A percentile compares a stretch with the other conserved stretches of the same genome.
These are phyloP conservation scores for Gryganskiella cystojenkinii DNA, from an alignment of 192 early-diverging fungal species.

Conservation along the genomic window DNA sequence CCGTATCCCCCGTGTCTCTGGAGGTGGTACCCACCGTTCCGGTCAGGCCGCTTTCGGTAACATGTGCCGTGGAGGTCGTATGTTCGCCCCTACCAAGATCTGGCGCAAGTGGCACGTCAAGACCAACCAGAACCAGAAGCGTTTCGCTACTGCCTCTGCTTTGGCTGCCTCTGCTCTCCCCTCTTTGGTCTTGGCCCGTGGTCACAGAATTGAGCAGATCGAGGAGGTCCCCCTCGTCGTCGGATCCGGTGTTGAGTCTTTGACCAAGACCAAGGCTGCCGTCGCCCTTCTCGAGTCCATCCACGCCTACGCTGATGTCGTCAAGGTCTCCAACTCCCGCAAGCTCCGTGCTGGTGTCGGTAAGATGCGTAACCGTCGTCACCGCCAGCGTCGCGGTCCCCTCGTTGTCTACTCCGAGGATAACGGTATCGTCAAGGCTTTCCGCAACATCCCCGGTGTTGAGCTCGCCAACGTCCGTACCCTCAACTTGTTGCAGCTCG, in stretches of 20 bases:
- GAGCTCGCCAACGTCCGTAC: conserved; percentile 90
- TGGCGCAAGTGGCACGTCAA: conserved; percentile 99
- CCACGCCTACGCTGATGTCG: conserved; percentile 94
- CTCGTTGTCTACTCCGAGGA: conserved; percentile 96
- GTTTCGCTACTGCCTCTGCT: conserved; percentile 96
- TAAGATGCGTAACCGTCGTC: conserved; percentile 96
- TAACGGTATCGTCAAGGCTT: conserved; percentile 92
- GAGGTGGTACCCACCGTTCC: conserved; percentile 95
- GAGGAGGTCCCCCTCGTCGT: conserved; percentile 96
- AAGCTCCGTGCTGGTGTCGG: conserved; percentile 97
- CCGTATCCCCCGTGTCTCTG: conserved; percentile 98
- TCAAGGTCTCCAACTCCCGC: conserved; percentile 94
- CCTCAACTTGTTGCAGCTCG: conserved; percentile 98
- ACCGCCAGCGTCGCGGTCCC: conserved; percentile 96
- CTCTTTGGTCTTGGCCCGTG: conserved; percentile 93
- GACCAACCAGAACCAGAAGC: conserved; percentile 98
- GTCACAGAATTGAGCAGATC: conserved; percentile 94
- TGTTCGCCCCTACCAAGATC: conserved; percentile 99
- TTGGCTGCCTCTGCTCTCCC: conserved; percentile 94
- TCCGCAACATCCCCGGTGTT: conserved; percentile 99
- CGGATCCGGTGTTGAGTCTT: conserved; percentile 78
- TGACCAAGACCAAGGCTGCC: conserved; percentile 95
- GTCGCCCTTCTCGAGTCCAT: conserved; percentile 89
- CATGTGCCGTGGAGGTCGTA: conserved; percentile 99
- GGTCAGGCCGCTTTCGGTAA: conserved; percentile 99